Evolutionary conservation across 352 stramenopile species (phyloP).

Genomic region (Thraustotheca clavata): DNA sequence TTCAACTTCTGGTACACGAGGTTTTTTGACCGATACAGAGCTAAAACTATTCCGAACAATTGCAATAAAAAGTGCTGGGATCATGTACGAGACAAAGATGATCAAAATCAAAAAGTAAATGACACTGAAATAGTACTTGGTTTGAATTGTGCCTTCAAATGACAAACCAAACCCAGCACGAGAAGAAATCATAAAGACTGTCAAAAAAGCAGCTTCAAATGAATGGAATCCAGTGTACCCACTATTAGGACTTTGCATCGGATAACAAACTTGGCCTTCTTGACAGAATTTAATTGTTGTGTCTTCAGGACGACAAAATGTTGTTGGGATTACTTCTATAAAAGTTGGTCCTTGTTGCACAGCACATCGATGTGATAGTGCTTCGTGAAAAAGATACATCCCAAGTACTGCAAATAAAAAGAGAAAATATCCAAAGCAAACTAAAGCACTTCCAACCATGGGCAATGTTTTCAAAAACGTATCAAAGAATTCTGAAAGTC

Average conservation of each 20-base stretch:
- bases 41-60: slow-evolving; percentile 80
- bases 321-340: slow-evolving; percentile 34
- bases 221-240: slow-evolving; percentile 78
- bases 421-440: slow-evolving; percentile 81
- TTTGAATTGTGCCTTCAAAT: slow-evolving; percentile 61
- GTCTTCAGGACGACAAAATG: slow-evolving; percentile 37
- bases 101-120: slow-evolving; percentile 74
- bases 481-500: slow-evolving; percentile 69
- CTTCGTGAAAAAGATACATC: slow-evolving; percentile 84
- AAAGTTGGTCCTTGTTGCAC: slow-evolving; percentile 16
- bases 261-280: slow-evolving; percentile 39
- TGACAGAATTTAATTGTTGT: background rate
- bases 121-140: slow-evolving; percentile 62
- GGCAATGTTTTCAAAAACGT: slow-evolving; percentile 62
- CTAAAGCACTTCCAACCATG: slow-evolving; percentile 59
- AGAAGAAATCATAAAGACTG: slow-evolving; percentile 68
- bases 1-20: background rate
- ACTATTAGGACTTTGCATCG: slow-evolving; percentile 50
- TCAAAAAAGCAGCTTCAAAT: slow-evolving; percentile 74
- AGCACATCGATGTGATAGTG: slow-evolving; percentile 62
- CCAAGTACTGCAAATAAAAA: slow-evolving; percentile 78
- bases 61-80: slow-evolving; percentile 68
- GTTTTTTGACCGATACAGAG: slow-evolving; percentile 38
- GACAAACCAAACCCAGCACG: slow-evolving; percentile 67
- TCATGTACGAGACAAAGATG: slow-evolving; percentile 82